phyloP scores from a whole-genome alignment of 2,329 filamentous ascomycete genomes.

The Phaeosphaeria sp. region DNA sequence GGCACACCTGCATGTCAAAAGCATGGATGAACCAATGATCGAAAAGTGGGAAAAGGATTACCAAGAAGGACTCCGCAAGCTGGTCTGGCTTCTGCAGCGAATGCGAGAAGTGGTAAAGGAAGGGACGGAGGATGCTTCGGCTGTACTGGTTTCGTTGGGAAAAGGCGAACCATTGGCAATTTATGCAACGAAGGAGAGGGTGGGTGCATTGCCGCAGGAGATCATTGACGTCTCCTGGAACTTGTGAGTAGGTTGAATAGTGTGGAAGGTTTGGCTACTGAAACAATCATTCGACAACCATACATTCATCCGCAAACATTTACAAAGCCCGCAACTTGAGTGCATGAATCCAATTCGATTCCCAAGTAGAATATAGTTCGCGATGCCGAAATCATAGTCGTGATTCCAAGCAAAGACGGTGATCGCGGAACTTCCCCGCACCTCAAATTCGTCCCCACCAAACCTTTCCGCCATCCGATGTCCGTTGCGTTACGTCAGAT shows the following conservation, averaged over 20 bases:
- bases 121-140: slow-evolving; percentile 8
- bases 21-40: slow-evolving; percentile 9
- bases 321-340: no score
- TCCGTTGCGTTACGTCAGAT: slow-evolving; percentile 2
- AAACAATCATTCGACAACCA: no score
- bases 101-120: slow-evolving; percentile 10
- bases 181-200: slow-evolving; percentile 11
- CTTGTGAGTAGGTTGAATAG: no score
- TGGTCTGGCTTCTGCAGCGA: slow-evolving; percentile 22
- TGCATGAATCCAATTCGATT: no score
- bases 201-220: slow-evolving; percentile 15
- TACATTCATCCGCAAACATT: no score
- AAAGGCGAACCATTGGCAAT: slow-evolving; percentile 17
- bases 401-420: no score
- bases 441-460: background rate
- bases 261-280: no score
- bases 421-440: slow-evolving; percentile 16
- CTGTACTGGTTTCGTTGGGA: slow-evolving; percentile 16
- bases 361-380: no score
- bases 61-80: slow-evolving; percentile 21
- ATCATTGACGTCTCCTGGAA: slow-evolving; percentile 8
- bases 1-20: no score
- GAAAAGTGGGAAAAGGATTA: slow-evolving; percentile 20
- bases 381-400: no score
- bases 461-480: slow-evolving; percentile 6